Evolutionary conservation across 139 green algal species (phyloP).

Genomic region (Parachlorella kessleri): DNA sequence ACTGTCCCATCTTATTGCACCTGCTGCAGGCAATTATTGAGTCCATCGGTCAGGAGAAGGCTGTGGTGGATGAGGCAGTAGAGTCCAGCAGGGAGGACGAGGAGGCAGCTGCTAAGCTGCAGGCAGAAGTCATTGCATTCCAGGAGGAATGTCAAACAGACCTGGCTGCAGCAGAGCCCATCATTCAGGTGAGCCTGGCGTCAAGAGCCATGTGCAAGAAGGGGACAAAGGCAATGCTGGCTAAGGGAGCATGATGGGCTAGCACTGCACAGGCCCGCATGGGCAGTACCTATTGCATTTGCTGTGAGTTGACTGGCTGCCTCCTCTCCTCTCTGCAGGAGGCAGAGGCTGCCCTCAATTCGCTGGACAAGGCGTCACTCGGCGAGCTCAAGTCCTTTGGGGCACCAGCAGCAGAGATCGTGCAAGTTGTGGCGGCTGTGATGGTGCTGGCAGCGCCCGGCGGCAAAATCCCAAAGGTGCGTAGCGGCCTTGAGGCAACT

Average conservation of each 20-base stretch:
- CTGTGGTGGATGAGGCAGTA: slow-evolving; percentile 86
- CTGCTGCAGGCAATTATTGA: slow-evolving; percentile 81
- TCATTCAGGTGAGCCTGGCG: slow-evolving; percentile 74
- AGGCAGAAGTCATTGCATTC: slow-evolving; percentile 78
- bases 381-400: slow-evolving; percentile 93
- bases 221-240: too few species aligned
- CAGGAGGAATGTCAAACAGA: slow-evolving; percentile 83
- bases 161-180: slow-evolving; percentile 78
- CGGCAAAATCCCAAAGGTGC: slow-evolving; percentile 82
- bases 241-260: too few species aligned
- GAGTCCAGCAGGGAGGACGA: slow-evolving; percentile 77
- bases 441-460: slow-evolving; percentile 83
- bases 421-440: slow-evolving; percentile 79
- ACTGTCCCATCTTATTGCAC: too few species aligned
- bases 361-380: slow-evolving; percentile 85
- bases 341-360: slow-evolving; percentile 89
- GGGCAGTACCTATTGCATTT: too few species aligned
- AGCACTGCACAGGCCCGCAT: too few species aligned
- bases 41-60: slow-evolving; percentile 88
- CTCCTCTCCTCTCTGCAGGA: too few species aligned
- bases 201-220: too few species aligned
- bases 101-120: slow-evolving; percentile 51
- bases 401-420: slow-evolving; percentile 81
- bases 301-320: too few species aligned
- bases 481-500: background rate